Percentiles rank a stretch among this genome's conserved stretches.
Conservation (phyloP, 2,329 filamentous ascomycete species). For the Phaeosphaeria sp. region DNA sequence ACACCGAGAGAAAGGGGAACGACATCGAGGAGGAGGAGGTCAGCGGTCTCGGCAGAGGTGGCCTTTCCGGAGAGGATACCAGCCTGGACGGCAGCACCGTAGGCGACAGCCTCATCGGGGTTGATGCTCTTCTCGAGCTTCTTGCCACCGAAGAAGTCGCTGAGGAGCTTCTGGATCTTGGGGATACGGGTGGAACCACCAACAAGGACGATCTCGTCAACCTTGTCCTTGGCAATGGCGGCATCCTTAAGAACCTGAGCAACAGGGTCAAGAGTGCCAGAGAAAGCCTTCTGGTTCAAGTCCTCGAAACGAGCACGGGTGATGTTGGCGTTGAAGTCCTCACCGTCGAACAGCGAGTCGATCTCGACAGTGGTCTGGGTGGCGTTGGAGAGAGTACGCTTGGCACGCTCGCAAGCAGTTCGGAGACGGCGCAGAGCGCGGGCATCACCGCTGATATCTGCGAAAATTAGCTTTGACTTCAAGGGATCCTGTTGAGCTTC, state of each 20-base stretch:
- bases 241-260: constrained; percentile 97
- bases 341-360: constrained; percentile 96
- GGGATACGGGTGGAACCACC: constrained; percentile 99
- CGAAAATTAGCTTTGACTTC: background rate
- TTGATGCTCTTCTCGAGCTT: constrained; percentile 99
- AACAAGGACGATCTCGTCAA: constrained; percentile 98
- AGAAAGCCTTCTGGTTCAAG: constrained; percentile 94
- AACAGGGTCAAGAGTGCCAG: constrained; percentile 91
- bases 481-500: background rate
- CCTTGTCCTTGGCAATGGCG: constrained; percentile 82
- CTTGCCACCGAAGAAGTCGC: constrained; percentile 99
- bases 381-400: constrained; percentile 97
- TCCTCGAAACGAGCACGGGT: constrained; percentile 99
- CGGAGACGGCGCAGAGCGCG: constrained; percentile 94
- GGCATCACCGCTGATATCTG: constrained; percentile 76
- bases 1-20: constrained; percentile 96
- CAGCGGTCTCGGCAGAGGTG: constrained; percentile 89
- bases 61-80: constrained; percentile 99
- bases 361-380: constrained; percentile 98
- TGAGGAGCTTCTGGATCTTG: constrained; percentile 97
- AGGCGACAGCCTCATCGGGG: constrained; percentile 98
- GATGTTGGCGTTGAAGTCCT: constrained; percentile 97
- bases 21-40: constrained; percentile 95
- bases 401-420: constrained; percentile 98
- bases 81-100: constrained; percentile 97